phyloP scores from a whole-genome alignment of 2,329 filamentous ascomycete species.

The Clarireedia hainanense region DNA sequence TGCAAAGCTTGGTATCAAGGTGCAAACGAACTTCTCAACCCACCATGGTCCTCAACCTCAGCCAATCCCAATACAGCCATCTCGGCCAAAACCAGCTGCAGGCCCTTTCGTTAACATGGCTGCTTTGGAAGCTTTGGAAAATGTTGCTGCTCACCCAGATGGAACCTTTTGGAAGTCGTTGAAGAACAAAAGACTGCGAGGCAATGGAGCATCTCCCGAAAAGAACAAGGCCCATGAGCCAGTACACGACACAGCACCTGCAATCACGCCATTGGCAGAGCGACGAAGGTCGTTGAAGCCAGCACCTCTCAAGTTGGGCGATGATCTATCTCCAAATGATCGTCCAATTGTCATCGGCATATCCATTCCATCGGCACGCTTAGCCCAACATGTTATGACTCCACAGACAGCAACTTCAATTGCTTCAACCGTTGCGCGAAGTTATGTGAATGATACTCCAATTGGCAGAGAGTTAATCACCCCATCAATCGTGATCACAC shows the following conservation, averaged over 20 bases:
- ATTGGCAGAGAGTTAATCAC: conserved; percentile 28
- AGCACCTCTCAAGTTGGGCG: conserved; percentile 12
- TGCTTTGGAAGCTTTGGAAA: conserved; percentile 50
- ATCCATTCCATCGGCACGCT: conserved; percentile 48
- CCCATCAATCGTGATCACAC: conserved; percentile 45
- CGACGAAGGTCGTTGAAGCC: conserved; percentile 3
- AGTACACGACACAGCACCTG: not conserved
- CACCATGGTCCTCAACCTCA: conserved; percentile 36
- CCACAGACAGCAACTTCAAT: conserved; percentile 36
- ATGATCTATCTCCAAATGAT: conserved; percentile 58
- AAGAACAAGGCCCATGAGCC: not conserved
- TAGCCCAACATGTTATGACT: conserved; percentile 39
- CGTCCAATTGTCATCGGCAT: conserved; percentile 69
- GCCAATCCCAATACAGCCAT: conserved; percentile 31
- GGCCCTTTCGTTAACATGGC: conserved; percentile 43
- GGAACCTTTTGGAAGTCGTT: conserved; percentile 26
- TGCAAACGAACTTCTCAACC: conserved; percentile 61
- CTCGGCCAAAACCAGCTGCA: conserved; percentile 13
- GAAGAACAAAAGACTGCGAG: conserved; percentile 17
- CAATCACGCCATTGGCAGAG: conserved; percentile 1
- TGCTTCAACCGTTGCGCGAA: conserved; percentile 19
- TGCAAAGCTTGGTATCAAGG: conserved; percentile 53
- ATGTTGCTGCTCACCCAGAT: conserved; percentile 15
- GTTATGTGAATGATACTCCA: conserved; percentile 19
- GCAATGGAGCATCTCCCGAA: conserved; percentile 8